Evolutionary conservation across 78 protist species (phyloP).

Genomic region (Dictyostelium capitatum): DNA sequence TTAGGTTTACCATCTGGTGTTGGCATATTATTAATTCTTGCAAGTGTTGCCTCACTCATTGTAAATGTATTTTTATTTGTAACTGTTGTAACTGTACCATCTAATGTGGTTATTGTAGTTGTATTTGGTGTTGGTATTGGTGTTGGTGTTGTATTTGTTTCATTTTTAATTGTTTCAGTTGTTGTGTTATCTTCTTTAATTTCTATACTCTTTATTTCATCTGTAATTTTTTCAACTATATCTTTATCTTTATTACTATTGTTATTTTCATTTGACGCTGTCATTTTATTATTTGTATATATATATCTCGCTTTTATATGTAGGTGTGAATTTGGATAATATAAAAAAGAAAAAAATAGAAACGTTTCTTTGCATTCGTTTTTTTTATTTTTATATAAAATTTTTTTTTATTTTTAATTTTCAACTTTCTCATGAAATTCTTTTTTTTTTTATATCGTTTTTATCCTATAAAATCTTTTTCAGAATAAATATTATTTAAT

Average conservation of each 20-base stretch:
- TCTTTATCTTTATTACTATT: background rate
- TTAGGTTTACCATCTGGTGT: slow-evolving; percentile 22
- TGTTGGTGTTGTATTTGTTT: background rate
- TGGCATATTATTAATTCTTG: background rate
- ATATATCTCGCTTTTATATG: too few species aligned
- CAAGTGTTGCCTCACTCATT: background rate
- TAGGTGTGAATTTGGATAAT: too few species aligned
- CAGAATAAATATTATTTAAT: too few species aligned
- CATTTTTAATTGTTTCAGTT: background rate
- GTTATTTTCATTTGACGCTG: slow-evolving; percentile 7
- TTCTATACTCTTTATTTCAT: background rate
- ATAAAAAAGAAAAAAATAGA: too few species aligned
- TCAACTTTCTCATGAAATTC: too few species aligned
- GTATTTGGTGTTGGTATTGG: background rate
- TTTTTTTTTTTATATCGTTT: too few species aligned
- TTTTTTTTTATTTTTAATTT: too few species aligned
- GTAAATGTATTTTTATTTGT: background rate
- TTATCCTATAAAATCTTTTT: too few species aligned
- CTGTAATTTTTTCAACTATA: background rate
- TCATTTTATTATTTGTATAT: background rate
- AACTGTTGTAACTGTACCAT: background rate
- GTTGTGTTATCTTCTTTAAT: background rate
- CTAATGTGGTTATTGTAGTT: background rate
- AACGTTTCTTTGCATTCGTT: too few species aligned
- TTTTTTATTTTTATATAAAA: too few species aligned